Evolutionary conservation across 371 early-diverging fungal species (phyloP), one percentile per base, ranked within the genome.

Genomic region (Mucor saturninus): DNA sequence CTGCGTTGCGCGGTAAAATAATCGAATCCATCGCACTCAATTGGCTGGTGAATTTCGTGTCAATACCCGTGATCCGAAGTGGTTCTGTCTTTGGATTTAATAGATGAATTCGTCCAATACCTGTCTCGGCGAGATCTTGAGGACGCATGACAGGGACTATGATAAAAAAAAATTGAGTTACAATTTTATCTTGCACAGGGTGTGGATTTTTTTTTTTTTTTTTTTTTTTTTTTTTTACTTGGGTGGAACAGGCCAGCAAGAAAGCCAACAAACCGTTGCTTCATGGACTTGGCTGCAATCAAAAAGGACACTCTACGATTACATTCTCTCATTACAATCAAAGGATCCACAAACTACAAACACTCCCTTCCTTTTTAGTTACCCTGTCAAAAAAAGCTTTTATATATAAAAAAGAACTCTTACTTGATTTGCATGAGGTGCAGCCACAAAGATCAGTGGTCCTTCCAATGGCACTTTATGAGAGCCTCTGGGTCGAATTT

Each of bases 381-480:
- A 21, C 21, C 21, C 21, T 21, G 21, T 21, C 21, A 21, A 21
- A 21, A 21, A 21, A 21, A 21, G 6, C 5, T 28, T 35, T 38
- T 32, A 1, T 15, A 21, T 21, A 21, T 21, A 21, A 21, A 21
- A 21, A 35, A 35, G 35, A 35, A 35, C 35, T 39, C 57, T 64
- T 85, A 87, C 90, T 80, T 96, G 98, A 80, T 95, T 97, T 30
- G 94, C 93, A 84, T 97, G 98, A 35, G 98, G 98, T 2, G 95
- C 98, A 14, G 89, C 93, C 10, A 95, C 95, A 79, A 98, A 98
- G 53, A 98, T 92, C 26, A 96, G 88, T 9, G 96, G 95, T 0
- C 96, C 96, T 28, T 86, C 83, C 53, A 67, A 65, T 4, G 98
- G 98, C 39, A 98, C 87, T 65, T 85, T 86, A 75, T 97, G 94